Evolutionary conservation across 306 rosid species (phyloP).

Genomic region (Glycine soja): DNA sequence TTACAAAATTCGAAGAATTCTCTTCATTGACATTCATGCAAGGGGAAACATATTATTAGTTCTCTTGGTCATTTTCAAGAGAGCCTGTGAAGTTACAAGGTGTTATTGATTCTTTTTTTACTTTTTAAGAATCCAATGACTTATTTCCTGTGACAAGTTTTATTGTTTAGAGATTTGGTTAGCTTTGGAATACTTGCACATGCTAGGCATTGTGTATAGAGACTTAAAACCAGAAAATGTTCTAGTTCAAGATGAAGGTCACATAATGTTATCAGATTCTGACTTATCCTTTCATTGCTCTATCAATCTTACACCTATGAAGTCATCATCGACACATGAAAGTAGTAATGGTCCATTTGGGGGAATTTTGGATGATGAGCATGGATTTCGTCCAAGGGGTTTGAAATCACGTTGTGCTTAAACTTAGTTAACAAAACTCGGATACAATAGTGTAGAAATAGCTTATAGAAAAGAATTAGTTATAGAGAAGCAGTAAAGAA

Average conservation of each 20-base stretch:
- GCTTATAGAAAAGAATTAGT: no score
- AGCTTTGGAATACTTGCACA: slow-evolving; percentile 93
- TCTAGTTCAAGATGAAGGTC: slow-evolving; percentile 82
- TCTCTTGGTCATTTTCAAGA: slow-evolving; percentile 31
- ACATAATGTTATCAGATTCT: slow-evolving; percentile 93
- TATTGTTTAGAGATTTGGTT: slow-evolving; percentile 78
- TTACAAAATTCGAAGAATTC: slow-evolving; percentile 6
- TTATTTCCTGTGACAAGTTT: slow-evolving; percentile 59
- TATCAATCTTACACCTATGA: slow-evolving; percentile 76
- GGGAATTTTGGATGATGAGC: slow-evolving; percentile 51
- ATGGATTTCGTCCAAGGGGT: no score
- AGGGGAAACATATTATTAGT: slow-evolving; percentile 24
- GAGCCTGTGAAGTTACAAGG: slow-evolving; percentile 33
- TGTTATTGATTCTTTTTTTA: slow-evolving; percentile 23
- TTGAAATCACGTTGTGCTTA: no score
- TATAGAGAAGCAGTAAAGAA: no score
- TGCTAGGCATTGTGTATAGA: slow-evolving; percentile 91
- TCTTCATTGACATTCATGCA: slow-evolving; percentile 31
- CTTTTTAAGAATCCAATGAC: slow-evolving; percentile 39
- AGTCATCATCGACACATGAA: slow-evolving; percentile 68
- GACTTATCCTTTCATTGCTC: slow-evolving; percentile 89
- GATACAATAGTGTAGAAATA: no score
- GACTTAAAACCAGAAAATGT: slow-evolving; percentile 91
- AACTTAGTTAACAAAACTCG: no score
- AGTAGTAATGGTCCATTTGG: slow-evolving; percentile 21